Base-by-base conservation (phyloP, 2,329 filamentous ascomycete genomes). In the Colletotrichum cordylinicola region DNA sequence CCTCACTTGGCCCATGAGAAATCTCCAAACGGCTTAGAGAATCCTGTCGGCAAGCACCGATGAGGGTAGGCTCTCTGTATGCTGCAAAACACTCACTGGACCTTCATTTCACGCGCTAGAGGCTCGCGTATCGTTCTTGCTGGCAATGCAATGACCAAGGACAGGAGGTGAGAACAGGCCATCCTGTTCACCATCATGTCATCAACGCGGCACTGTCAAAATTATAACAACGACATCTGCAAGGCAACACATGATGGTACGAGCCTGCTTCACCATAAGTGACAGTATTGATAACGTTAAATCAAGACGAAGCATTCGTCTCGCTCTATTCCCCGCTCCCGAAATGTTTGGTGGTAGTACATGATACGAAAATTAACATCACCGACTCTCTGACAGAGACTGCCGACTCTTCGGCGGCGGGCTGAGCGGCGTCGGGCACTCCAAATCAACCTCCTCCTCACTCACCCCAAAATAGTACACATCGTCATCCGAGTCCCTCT, bases 401-500 rank as follows among this genome's bases (percentile, higher is more conserved):
- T 73, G 39, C 4, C 35, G 31, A 29, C 21, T 31, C 21, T 76
- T 76, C 12, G 74, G 74, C 15, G 74, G 74, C 24, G 74, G 74
- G 8, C 74, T 76, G 2, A 76, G 24, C 4, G 74, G 70, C 35
- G 74, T 76, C 18, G 74, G 70, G 9, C 74, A 75, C 21, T 65
- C 70, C 39, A 56, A 2, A 15, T 74, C 60, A 8, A 73, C 73
- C 4, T 58, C 69, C 29, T 76, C 74, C 43, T 65, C 74, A 6
- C 10, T 67, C 2, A 67, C 58, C 2, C 74, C 74, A 18, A 76
- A 76, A 31, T 69, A 76, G 16, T 55, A 74, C 10, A 60, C 33
- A 33, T 76, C 74, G 10, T 76, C 74, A n/a, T 76, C 74, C 21
- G 74, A 76, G 10, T 75, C 74, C 15, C 74, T 68, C 24, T 76